phyloP scores from a whole-genome alignment of 176 grass and related monocot species.

The Oryza glaberrima region DNA sequence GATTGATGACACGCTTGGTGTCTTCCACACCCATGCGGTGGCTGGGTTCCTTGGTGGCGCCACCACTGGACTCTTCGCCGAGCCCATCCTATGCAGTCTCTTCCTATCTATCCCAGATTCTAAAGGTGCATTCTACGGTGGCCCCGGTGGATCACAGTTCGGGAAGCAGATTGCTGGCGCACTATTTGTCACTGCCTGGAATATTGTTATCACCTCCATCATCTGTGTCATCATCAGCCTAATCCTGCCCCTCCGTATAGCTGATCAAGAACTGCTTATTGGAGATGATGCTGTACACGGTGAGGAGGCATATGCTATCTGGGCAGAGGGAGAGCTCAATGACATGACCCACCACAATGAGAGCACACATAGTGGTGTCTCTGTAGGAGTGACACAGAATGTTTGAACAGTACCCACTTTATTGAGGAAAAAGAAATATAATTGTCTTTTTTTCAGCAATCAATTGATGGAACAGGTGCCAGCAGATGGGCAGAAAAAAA shows the following conservation, averaged over 20 bases:
- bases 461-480: neutral
- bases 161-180: slow-evolving; percentile 48
- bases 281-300: slow-evolving; percentile 56
- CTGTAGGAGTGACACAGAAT: slow-evolving; percentile 54
- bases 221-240: slow-evolving; percentile 48
- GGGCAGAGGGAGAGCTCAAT: slow-evolving; percentile 37
- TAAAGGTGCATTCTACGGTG: slow-evolving; percentile 48
- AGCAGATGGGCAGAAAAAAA: neutral
- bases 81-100: slow-evolving; percentile 46
- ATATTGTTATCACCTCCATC: slow-evolving; percentile 45
- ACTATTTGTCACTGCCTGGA: slow-evolving; percentile 50
- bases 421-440: neutral
- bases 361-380: slow-evolving; percentile 5
- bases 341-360: slow-evolving; percentile 36
- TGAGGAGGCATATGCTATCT: slow-evolving; percentile 53
- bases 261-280: slow-evolving; percentile 50
- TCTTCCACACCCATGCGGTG: slow-evolving; percentile 66
- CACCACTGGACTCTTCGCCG: slow-evolving; percentile 46
- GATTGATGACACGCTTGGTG: slow-evolving; percentile 57
- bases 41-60: slow-evolving; percentile 54
- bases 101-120: slow-evolving; percentile 54
- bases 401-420: slow-evolving; percentile 36
- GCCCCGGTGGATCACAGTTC: slow-evolving; percentile 46
- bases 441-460: neutral
- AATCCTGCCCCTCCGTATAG: slow-evolving; percentile 46